A percentile compares a stretch with the other conserved stretches of the same genome.
These are phyloP conservation scores for Zygosaccharomyces pseudobailii DNA, from an alignment of 1,139 yeast species.

Conservation along the genomic window DNA sequence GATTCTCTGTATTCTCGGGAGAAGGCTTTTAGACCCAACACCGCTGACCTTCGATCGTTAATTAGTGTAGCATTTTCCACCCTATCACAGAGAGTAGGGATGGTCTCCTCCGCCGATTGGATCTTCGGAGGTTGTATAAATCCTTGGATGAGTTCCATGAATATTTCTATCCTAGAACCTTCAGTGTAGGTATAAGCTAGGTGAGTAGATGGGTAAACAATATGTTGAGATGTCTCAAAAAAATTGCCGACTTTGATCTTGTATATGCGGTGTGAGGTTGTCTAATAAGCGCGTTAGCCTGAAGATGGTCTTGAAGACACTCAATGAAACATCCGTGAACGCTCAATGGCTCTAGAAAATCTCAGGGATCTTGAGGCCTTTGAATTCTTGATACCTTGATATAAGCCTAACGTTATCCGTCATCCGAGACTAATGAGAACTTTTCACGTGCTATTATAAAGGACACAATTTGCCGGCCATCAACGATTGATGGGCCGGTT, in stretches of 20 bases:
- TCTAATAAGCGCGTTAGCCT: background rate
- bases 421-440: too few species aligned
- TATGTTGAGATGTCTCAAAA: background rate
- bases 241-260: background rate
- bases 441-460: background rate
- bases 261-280: background rate
- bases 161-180: background rate
- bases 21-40: constrained; percentile 83
- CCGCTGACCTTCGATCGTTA: constrained; percentile 87
- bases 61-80: constrained; percentile 76
- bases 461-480: background rate
- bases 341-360: background rate
- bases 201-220: background rate
- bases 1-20: constrained; percentile 84
- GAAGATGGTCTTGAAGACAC: background rate
- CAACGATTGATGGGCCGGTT: background rate
- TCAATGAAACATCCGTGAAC: background rate
- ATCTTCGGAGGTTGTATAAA: constrained; percentile 50
- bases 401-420: too few species aligned
- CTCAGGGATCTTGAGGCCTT: too few species aligned
- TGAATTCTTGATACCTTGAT: too few species aligned
- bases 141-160: constrained; percentile 47
- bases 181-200: background rate
- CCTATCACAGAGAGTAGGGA: constrained; percentile 83
- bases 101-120: constrained; percentile 76